These are phyloP conservation scores for Quambalaria eucalypti DNA, from an alignment of 1,284 basidiomycete species.

Conservation along the genomic window DNA sequence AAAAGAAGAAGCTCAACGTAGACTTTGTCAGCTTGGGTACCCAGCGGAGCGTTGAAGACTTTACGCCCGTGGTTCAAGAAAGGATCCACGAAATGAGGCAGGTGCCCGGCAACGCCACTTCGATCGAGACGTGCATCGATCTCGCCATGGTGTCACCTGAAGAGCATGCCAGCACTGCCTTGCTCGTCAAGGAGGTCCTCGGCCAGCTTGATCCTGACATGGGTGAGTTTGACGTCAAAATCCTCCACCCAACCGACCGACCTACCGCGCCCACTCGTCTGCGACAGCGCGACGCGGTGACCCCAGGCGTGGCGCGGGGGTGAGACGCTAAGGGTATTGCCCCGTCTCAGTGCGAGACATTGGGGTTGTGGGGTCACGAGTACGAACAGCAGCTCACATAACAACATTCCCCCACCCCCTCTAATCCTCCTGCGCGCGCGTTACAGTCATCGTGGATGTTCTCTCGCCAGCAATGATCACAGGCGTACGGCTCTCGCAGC, in stretches of 20 bases:
- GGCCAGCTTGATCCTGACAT: conserved; percentile 22
- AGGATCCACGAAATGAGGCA: conserved; percentile 12
- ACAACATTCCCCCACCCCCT: too few relatives aligned
- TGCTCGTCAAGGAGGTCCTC: conserved; percentile 14
- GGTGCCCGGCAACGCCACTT: conserved; percentile 13
- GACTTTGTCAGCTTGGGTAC: conserved; percentile 11
- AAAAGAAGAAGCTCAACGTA: conserved; percentile 1
- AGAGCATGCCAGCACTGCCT: conserved; percentile 17
- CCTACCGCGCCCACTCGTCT: too few relatives aligned
- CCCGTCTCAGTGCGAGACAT: too few relatives aligned
- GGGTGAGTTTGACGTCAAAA: neutral
- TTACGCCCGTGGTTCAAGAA: conserved; percentile 13
- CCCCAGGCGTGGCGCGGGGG: too few relatives aligned
- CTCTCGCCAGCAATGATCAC: conserved; percentile 27
- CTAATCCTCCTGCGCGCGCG: too few relatives aligned
- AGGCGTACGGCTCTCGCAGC: conserved; percentile 25
- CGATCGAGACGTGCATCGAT: conserved; percentile 13
- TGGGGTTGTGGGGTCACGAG: too few relatives aligned
- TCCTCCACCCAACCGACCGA: too few relatives aligned
- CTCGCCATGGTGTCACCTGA: conserved; percentile 8
- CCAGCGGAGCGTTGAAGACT: conserved; percentile 12
- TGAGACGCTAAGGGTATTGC: too few relatives aligned
- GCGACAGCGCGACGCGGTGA: too few relatives aligned
- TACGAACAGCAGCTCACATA: too few relatives aligned
- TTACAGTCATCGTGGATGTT: conserved; percentile 26